phyloP scores from a whole-genome alignment of 192 early-diverging fungal genomes.

The Martensiomyces pterosporus region DNA sequence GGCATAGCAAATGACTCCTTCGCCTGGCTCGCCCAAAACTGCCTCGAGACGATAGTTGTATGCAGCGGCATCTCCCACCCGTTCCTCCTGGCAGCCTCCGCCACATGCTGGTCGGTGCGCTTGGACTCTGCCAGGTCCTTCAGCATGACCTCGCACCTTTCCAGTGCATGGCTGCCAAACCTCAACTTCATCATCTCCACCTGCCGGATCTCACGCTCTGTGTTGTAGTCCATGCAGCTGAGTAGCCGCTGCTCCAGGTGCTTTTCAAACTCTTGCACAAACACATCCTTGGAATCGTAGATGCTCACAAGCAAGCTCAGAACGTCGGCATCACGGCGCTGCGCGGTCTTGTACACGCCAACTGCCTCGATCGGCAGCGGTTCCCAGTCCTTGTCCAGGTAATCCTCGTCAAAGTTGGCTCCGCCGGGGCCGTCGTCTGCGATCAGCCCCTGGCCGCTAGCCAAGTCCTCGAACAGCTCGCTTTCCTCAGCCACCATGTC shows the following conservation, averaged over 20 bases:
- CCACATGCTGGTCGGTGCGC: conserved; percentile 55
- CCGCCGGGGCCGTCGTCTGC: conserved; percentile 22
- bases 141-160: conserved; percentile 75
- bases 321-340: conserved; percentile 55
- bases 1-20: conserved; percentile 44
- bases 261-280: conserved; percentile 67
- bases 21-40: conserved; percentile 59
- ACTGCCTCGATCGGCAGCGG: conserved; percentile 61
- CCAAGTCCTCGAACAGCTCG: conserved; percentile 52
- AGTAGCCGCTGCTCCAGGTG: conserved; percentile 57
- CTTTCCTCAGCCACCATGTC: conserved; percentile 63
- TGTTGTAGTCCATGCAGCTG: conserved; percentile 43
- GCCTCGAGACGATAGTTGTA: conserved; percentile 54
- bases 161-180: conserved; percentile 60
- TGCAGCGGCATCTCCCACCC: conserved; percentile 32
- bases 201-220: conserved; percentile 59
- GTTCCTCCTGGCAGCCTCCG: conserved; percentile 12
- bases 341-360: conserved; percentile 15
- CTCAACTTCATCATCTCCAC: conserved; percentile 71
- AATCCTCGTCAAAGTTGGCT: conserved; percentile 53
- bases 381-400: conserved; percentile 53
- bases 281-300: conserved; percentile 64
- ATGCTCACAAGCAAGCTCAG: conserved; percentile 64
- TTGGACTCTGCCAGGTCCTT: conserved; percentile 74
- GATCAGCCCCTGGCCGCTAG: conserved; percentile 6